Evolutionary conservation across 495 filamentous ascomycete genomes (phyloP), one percentile per base, ranked within the genome.

Genomic region (Penicillium desertorum): DNA sequence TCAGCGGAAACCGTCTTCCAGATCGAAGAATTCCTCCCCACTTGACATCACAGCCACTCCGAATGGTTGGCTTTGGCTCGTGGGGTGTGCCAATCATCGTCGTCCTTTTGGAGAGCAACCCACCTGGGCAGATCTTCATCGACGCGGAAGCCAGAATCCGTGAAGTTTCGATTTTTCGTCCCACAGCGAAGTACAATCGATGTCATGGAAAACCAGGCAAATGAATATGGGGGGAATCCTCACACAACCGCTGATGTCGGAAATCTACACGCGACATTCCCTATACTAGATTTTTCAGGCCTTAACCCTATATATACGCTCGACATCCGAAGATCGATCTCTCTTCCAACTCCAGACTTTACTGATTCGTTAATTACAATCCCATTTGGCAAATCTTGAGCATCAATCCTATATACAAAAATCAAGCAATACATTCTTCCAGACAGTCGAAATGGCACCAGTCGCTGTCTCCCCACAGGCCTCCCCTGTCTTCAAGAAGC

Each of bases 1-100:
- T 42, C 51, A 22, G 51, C 71, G 71, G 71, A 72, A 74, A 74
- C 70, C 65, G 58, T 56, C 68, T 72, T 74, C 71, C 71, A 37
- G 32, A 17, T 37, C 48, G 39, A 27, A 27, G 6, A 6, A 7
- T 5, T 20, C 22, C 30, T 41, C 48, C n/a, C 44, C 47, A 41
- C 36, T 32, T 68, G 65, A 68, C 65, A 68, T 68, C 66, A 63
- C 41, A 46, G 32, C 55, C 51, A 56, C 60, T 59, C 58, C 43
- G 50, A 45, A 17, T 37, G 16, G 20, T 11, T 9, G 22, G 47
- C 8, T 47, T 17, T n/a, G 4, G 20, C 27, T 29, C 10, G n/a
- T 27, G 9, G 22, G 32, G 22, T 41, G 44, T 44, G 27, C 30
- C 54, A 29, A 41, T 54, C 34, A 45, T 20, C 25, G 25, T 53